phyloP scores from a whole-genome alignment of 306 rosid species.

The cucumber (Cucumis sativus) region DNA sequence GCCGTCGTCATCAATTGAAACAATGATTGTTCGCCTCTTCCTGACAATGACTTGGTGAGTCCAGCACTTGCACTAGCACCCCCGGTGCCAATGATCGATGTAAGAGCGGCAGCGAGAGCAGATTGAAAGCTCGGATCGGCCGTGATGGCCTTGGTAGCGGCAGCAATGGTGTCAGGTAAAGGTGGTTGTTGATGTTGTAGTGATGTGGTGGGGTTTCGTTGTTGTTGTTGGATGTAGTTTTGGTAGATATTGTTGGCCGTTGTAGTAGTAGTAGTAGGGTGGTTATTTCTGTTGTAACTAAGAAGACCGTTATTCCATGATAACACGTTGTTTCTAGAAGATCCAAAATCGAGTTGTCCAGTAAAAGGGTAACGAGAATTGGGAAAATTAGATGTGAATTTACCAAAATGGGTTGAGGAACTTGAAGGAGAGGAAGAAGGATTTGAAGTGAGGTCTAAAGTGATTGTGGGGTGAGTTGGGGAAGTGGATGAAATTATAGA shows the following conservation, averaged over 20 bases:
- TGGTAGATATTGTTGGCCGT: slow-evolving; percentile 23
- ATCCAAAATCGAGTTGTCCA: slow-evolving; percentile 36
- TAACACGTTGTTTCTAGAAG: slow-evolving; percentile 25
- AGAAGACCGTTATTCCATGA: slow-evolving; percentile 47
- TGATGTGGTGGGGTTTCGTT: neutral
- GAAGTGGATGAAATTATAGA: slow-evolving; percentile 30
- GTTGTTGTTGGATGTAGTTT: slow-evolving; percentile 20
- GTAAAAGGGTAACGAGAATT: slow-evolving; percentile 28
- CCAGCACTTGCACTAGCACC: neutral
- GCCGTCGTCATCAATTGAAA: neutral
- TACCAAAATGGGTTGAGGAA: slow-evolving; percentile 4
- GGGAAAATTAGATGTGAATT: neutral
- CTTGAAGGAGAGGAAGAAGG: slow-evolving; percentile 19
- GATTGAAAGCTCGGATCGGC: slow-evolving; percentile 83
- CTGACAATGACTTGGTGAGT: neutral
- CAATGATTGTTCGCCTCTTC: neutral
- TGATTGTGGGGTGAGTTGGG: slow-evolving; percentile 50
- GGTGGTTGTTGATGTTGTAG: neutral
- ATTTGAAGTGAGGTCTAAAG: slow-evolving; percentile 74
- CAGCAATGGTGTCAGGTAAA: slow-evolving; percentile 48
- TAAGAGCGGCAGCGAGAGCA: slow-evolving; percentile 62
- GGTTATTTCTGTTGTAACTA: slow-evolving; percentile 13
- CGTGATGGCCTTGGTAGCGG: slow-evolving; percentile 81
- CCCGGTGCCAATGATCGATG: slow-evolving; percentile 35
- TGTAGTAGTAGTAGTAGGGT: neutral